Evolutionary conservation across 805 yeast genomes (phyloP).

Genomic region (Groenewaldozyma salmanticensis): DNA sequence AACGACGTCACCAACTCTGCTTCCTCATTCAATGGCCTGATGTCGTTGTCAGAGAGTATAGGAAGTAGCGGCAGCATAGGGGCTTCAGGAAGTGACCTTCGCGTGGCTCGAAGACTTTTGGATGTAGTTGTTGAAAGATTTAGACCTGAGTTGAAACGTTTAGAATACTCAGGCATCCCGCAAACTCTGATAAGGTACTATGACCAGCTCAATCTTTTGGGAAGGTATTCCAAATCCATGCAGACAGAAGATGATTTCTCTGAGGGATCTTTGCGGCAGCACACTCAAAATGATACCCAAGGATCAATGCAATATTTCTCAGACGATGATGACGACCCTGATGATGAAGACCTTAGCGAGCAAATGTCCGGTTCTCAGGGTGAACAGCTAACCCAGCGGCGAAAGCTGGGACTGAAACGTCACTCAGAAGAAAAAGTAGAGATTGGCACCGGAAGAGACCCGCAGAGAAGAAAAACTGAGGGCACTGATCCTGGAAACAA

Average conservation of each 20-base stretch:
- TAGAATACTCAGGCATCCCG: neutral
- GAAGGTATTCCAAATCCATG: neutral
- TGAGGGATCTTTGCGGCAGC: neutral
- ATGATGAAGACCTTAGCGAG: neutral
- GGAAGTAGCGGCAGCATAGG: slow-evolving; percentile 1
- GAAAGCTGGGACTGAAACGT: slow-evolving; percentile 8
- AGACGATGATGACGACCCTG: neutral
- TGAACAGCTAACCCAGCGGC: neutral
- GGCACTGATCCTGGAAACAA: neutral
- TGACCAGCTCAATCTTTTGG: neutral
- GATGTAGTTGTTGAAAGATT: neutral
- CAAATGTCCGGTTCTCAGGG: too few relatives aligned
- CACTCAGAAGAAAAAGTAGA: slow-evolving; percentile 4
- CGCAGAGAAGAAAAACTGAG: slow-evolving; percentile 5
- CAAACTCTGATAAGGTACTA: neutral
- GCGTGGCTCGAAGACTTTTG: neutral
- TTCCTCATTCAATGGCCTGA: neutral
- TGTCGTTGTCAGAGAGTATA: neutral
- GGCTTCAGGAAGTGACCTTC: neutral
- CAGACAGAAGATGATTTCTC: neutral
- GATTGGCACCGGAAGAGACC: neutral
- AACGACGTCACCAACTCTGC: neutral
- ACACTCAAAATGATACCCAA: neutral
- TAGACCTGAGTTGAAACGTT: neutral
- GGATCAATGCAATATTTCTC: too few relatives aligned